Evolutionary conservation across 345 rosid species (phyloP).

Genomic region (Zanthoxylum bungeanum): DNA sequence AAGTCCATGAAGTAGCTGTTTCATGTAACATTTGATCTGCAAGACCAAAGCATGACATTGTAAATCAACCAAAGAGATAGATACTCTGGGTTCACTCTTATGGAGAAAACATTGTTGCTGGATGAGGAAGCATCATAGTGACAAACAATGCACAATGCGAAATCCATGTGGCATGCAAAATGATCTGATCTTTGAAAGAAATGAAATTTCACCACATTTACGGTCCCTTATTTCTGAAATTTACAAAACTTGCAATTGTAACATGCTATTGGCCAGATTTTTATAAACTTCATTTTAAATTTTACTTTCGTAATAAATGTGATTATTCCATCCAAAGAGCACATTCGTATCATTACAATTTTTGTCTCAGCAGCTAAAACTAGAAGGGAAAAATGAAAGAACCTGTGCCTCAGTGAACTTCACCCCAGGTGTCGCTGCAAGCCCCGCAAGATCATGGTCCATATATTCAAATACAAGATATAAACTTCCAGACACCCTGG

Average conservation of each 20-base stretch:
- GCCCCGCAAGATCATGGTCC: conserved; percentile 67
- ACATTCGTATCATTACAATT: background rate
- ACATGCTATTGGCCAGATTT: background rate
- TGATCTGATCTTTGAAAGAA: background rate
- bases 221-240: background rate
- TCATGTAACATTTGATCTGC: conserved; percentile 60
- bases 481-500: conserved; percentile 49
- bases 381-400: conserved; percentile 4
- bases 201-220: background rate
- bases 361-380: background rate
- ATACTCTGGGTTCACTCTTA: background rate
- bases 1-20: conserved; percentile 49
- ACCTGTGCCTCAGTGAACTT: conserved; percentile 59
- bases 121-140: background rate
- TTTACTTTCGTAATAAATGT: background rate
- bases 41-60: conserved; percentile 11
- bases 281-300: background rate
- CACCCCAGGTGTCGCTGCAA: conserved; percentile 37
- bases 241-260: background rate
- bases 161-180: background rate
- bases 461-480: conserved; percentile 60
- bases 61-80: background rate
- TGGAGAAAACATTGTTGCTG: background rate
- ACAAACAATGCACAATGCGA: background rate
- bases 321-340: background rate